Evolutionary conservation across 2,329 filamentous ascomycete genomes (phyloP), one percentile per base, ranked within the genome.

Genomic region (Pseudocercospora crystallina): DNA sequence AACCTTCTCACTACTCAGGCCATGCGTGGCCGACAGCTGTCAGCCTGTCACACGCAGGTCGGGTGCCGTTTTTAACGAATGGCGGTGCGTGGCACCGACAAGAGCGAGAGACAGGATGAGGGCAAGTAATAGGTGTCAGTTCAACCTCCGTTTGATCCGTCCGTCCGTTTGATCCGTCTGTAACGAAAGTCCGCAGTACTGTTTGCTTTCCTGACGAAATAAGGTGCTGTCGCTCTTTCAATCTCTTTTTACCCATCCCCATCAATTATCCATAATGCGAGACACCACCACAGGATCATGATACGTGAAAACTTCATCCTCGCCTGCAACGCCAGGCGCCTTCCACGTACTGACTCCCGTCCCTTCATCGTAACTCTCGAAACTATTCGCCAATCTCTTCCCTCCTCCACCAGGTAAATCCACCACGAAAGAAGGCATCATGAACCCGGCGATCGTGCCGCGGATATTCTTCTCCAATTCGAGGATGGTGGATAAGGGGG

Each of bases 371-470:
- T 85, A 85, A 1, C 68, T 74, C 47, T 78, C 70, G 57, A 72
- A 76, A 10, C 76, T 78, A 36, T 75, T 74, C 1, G 80, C 80
- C 9, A 82, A 74, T 37, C 82, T 76, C 70, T 86, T 85, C 2
- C 83, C 83, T 2, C 82, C 82, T 2, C 82, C 82, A 1, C 77
- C 80, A 0, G 82, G 83, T 5, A 86, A 74, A 62, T 86, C 82
- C 14, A 85, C 79, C 5, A 85, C 77, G 59, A 85, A 85, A 13
- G 77, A 73, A 0, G 83, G 83, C 70, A 76, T 83, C 71, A 79
- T 75, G 66, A 84, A 85, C 1, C 83, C 83, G 0, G 81, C 81
- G 38, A 84, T 79, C 0, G 76, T 80, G 29, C 82, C 83, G 9
- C 80, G 78, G 47, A 86, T 73, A 36, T 79, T 64, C 15, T 75